Conservation (phyloP, 2,329 filamentous ascomycete species). For the Tolypocladium guangdongense region DNA sequence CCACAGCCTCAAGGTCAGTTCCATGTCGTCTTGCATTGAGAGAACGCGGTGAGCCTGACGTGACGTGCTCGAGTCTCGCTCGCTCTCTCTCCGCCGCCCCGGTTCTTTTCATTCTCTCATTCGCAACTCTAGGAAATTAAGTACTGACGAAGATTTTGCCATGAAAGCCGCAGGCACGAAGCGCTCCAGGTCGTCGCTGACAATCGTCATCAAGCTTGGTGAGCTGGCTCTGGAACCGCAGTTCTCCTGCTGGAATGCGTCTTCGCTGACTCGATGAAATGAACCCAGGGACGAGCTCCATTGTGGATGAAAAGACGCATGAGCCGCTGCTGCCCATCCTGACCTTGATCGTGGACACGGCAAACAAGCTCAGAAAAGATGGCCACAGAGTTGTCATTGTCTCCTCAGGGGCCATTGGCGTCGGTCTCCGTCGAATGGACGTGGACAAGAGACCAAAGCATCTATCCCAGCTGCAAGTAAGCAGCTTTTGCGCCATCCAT, state of each 20-base stretch:
- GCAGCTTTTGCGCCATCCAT: not conserved
- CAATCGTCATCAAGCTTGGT: conserved; percentile 81
- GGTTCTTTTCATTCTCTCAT: not conserved
- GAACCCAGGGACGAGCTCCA: conserved; percentile 82
- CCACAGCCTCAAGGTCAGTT: conserved; percentile 4
- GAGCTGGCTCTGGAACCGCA: conserved; percentile 17
- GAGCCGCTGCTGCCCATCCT: conserved; percentile 86
- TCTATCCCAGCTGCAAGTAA: conserved; percentile 72
- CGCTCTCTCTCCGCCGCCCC: not conserved
- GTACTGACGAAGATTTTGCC: conserved; percentile 2
- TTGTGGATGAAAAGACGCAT: conserved; percentile 91
- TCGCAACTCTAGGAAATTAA: not conserved
- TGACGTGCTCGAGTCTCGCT: not conserved
- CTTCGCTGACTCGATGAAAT: not conserved
- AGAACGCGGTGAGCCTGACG: not conserved
- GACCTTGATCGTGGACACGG: conserved; percentile 88
- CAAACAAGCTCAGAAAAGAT: conserved; percentile 75
- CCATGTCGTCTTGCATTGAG: not conserved
- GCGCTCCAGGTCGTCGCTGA: conserved; percentile 33
- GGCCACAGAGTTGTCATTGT: conserved; percentile 93
- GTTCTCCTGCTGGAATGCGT: not conserved
- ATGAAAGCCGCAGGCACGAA: conserved; percentile 47
- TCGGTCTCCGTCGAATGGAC: conserved; percentile 84
- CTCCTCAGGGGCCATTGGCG: conserved; percentile 92
- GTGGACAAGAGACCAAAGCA: conserved; percentile 80